Percentiles rank a stretch among this genome's conserved stretches.
phyloP scores from a whole-genome alignment of 2,329 filamentous ascomycete genomes.

The Leptosphaerulina australis region DNA sequence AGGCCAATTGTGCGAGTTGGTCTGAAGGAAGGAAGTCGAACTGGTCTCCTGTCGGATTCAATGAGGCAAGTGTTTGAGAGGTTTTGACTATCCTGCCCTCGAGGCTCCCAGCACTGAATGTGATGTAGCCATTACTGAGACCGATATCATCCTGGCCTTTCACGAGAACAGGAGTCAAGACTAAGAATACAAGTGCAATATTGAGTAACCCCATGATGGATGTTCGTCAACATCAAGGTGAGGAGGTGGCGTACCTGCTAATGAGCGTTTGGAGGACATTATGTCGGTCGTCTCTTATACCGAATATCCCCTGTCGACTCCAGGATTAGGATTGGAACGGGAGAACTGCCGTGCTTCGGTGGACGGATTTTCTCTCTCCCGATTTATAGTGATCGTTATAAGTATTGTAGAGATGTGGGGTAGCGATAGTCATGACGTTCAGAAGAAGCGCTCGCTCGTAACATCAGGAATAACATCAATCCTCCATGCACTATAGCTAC shows the following conservation, averaged over 20 bases:
- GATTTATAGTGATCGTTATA: conserved; percentile 2
- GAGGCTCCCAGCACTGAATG: conserved; percentile 20
- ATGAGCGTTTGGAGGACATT: not conserved
- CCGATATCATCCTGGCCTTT: conserved; percentile 28
- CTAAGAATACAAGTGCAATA: conserved; percentile 4
- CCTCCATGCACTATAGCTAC: not conserved
- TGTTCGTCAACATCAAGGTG: not conserved
- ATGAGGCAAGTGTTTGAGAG: conserved; percentile 31
- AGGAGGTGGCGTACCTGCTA: not conserved
- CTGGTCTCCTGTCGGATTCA: conserved; percentile 25
- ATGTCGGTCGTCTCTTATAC: not conserved
- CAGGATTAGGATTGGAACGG: conserved; percentile 1
- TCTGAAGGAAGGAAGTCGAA: conserved; percentile 65
- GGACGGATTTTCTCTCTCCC: not conserved
- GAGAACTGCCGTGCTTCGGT: conserved; percentile 6
- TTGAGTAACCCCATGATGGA: conserved; percentile 4
- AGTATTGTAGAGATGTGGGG: conserved; percentile 4
- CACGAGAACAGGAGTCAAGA: conserved; percentile 2
- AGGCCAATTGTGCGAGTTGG: conserved; percentile 54
- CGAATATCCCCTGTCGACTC: not conserved
- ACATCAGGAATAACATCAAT: not conserved
- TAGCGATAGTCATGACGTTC: not conserved
- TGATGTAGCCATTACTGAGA: conserved; percentile 25
- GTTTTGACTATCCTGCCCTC: conserved; percentile 26
- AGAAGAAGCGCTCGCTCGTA: not conserved